phyloP scores from a whole-genome alignment of 257 asterid genomes.

The Solanum medicagineum region DNA sequence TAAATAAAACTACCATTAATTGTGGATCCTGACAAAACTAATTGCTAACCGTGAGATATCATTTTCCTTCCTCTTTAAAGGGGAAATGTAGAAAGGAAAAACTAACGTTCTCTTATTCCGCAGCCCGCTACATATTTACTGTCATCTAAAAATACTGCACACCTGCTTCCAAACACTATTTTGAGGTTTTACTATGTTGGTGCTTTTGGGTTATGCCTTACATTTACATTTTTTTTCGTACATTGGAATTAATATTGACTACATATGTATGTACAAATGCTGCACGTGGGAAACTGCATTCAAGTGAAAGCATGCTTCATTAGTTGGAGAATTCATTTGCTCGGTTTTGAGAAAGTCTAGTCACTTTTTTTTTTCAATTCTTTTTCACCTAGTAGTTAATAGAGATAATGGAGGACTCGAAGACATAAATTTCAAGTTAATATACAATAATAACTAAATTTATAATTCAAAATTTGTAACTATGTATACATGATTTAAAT shows the following conservation, averaged over 20 bases:
- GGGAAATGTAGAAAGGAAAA: background rate
- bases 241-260: background rate
- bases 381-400: background rate
- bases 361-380: background rate
- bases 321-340: slow-evolving; percentile 1
- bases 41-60: background rate
- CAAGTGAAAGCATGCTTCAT: background rate
- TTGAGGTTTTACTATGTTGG: background rate
- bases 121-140: background rate
- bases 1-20: background rate
- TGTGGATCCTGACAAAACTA: background rate
- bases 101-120: background rate
- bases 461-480: background rate
- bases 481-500: too few species aligned
- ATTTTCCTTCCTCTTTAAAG: background rate
- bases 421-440: background rate
- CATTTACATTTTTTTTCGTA: background rate
- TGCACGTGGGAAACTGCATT: background rate
- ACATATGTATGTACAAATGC: background rate
- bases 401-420: background rate
- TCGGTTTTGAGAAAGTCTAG: background rate
- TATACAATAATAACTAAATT: background rate
- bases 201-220: background rate
- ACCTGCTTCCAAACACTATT: background rate
- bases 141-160: background rate